Base-by-base conservation (phyloP, 2,329 filamentous ascomycete species). In the Fusarium sp. region DNA sequence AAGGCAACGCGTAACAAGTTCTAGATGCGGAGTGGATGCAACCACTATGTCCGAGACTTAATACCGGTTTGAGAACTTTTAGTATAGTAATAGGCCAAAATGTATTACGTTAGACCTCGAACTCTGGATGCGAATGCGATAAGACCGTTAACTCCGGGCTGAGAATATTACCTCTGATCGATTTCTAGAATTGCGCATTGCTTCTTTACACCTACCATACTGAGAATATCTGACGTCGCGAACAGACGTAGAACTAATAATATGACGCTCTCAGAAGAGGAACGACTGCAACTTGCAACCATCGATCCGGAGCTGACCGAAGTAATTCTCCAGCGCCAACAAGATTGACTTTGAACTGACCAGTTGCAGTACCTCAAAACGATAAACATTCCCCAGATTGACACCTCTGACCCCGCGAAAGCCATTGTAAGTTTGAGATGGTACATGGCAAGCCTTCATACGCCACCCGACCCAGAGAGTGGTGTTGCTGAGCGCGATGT, bases 371-470 rank as follows among this genome's bases (percentile, higher is more conserved):
- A 61, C 15, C 36, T 62, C 3, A 31, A 25, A 14, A 18, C 54
- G 1, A 35, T 13, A 4, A 39, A 4, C 0, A 29, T 62, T 62
- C 55, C 60, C 4, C 29, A 42, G 4, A 17, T 61, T 6, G 55
- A 62, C 13, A 61, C 36, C 11, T 62, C 60, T 20, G 22, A 62
- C 14, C 22, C 54, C 5, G 1, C 22, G 4, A 61, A 42, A 10
- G 35, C 29, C 6, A 60, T 62, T 1, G 20, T 29, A n/a, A 22
- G 31, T 1, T 31, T 62, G 22, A 62, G 60, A 61, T 61, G 60
- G 55, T 61, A 62, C 5, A 62, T 62, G 54, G 17, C 49, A 14
- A 61, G 44, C 15, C 9, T 49, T 7, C 36, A 62, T 3, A 33
- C 42, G 14, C 47, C n/a, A 7, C 22, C 33, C 0, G 27, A 41